Conservation (phyloP, 768 basidiomycete genomes). For the Plicaturopsis crispa region DNA sequence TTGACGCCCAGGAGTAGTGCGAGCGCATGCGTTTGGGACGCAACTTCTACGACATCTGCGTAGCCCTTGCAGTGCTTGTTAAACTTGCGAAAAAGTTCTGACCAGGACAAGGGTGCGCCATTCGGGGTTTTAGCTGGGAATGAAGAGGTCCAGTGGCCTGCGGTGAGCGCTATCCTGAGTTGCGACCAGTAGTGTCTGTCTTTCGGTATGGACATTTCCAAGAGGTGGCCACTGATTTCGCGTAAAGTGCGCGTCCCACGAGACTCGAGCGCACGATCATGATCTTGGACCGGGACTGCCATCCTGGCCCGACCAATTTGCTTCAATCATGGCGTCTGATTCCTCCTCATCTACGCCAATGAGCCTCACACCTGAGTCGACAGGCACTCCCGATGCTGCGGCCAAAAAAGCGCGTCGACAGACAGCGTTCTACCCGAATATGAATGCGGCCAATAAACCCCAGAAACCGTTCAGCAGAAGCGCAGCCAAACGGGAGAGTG, state of each 20-base stretch:
- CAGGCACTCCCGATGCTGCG: conserved; percentile 33
- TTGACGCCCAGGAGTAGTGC: conserved; percentile 36
- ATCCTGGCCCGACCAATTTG: too few relatives aligned
- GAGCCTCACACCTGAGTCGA: conserved; percentile 56
- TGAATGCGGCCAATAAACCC: conserved; percentile 62
- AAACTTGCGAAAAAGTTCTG: conserved; percentile 78
- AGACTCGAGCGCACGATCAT: too few relatives aligned
- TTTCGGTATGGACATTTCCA: conserved; percentile 41
- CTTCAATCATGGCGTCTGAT: too few relatives aligned
- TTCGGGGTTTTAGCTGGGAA: conserved; percentile 55
- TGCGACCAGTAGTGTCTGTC: conserved; percentile 76
- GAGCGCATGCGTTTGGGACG: conserved; percentile 58
- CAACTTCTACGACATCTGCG: conserved; percentile 54
- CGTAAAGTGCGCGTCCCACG: too few relatives aligned
- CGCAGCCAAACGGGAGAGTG: conserved; percentile 89
- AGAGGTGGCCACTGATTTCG: too few relatives aligned
- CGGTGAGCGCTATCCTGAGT: conserved; percentile 60
- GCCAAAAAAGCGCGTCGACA: conserved; percentile 51
- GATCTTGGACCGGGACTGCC: too few relatives aligned
- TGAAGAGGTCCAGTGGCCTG: conserved; percentile 63
- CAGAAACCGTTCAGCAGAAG: conserved; percentile 84
- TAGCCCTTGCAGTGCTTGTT: conserved; percentile 73
- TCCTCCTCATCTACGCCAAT: conserved; percentile 39
- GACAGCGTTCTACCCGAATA: conserved; percentile 73
- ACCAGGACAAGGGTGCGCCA: conserved; percentile 55